Base-by-base conservation (phyloP, 805 yeast species). In the Schizosaccharomyces lindneri region DNA sequence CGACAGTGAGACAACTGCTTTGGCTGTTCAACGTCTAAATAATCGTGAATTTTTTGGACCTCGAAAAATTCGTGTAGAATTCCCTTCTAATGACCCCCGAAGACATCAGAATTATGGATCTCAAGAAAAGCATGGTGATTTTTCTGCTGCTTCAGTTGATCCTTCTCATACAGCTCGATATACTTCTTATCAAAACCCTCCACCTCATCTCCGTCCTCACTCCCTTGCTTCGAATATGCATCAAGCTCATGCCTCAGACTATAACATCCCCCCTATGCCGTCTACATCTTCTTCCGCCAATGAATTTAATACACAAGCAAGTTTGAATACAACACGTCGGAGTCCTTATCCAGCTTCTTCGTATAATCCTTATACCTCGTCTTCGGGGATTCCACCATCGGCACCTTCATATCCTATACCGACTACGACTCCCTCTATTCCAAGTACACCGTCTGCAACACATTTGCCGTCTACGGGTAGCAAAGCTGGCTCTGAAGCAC, bases 1-100 rank as follows among this genome's bases (percentile, higher is more conserved):
- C 60, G 77, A 90, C 70, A 74, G 79, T 13, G 95, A 86, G 66
- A 85, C 95, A 0, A 95, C 96, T 4, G 81, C 86, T 1, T 82
- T 90, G 21, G 97, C 97, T 0, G 95, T 88, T 32, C 75, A 97
- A 64, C 90, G 90, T 72, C 73, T 90, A 65, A 85, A 86, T 70
- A 84, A 86, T 65, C 84, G 83, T 71, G 77, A 79, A 29, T 51
- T 51, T 79, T 36, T 87, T 62, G 95, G 95, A 1, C 78, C 78
- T 57, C 73, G 96, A 65, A 76, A 73, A 48, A 71, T 90, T 60
- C 80, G 83, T 65, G 90, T 95, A 67, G 84, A 87, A 41, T 84
- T 82, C 21, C 57, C 68, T 79, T 87, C 13, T 78, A 78, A 63
- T 85, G 83, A 61, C 72, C 73, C 43, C 69, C 75, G 60, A 66